Conservation (phyloP, 495 filamentous ascomycete genomes). For the Aspergillus steynii region DNA sequence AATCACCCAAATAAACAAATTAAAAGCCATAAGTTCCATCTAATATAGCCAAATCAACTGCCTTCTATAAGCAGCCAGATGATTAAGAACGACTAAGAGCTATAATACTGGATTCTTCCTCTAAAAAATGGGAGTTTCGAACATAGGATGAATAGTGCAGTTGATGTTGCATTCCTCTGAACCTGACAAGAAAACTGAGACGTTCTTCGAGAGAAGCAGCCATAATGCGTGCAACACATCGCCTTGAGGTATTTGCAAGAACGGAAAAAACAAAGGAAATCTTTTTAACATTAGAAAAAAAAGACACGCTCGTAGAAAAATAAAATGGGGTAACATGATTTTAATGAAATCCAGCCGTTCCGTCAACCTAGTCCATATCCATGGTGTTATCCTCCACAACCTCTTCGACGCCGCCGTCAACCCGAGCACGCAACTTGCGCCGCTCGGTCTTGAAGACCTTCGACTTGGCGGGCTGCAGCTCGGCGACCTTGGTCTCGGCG, state of each 20-base stretch:
- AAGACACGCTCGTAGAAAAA: background rate
- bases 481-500: slow-evolving; percentile 30
- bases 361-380: slow-evolving; percentile 9
- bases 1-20: too few relatives aligned
- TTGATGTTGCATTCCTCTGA: too few relatives aligned
- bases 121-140: too few relatives aligned
- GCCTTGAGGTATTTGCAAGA: background rate
- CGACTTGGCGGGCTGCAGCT: background rate
- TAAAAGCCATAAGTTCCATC: too few relatives aligned
- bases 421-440: slow-evolving; percentile 5
- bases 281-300: background rate
- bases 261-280: background rate
- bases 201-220: background rate
- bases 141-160: too few relatives aligned
- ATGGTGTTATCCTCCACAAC: slow-evolving; percentile 4
- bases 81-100: too few relatives aligned
- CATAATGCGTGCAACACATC: background rate
- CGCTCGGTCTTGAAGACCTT: slow-evolving; percentile 5
- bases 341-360: slow-evolving; percentile 1
- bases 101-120: too few relatives aligned
- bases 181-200: too few relatives aligned
- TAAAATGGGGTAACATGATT: background rate
- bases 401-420: slow-evolving; percentile 8
- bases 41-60: too few relatives aligned
- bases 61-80: too few relatives aligned